A percentile compares a stretch with the other conserved stretches of the same genome.
These are phyloP conservation scores for Exophiala sideris DNA, from an alignment of 2,329 filamentous ascomycete genomes.

Conservation along the genomic window DNA sequence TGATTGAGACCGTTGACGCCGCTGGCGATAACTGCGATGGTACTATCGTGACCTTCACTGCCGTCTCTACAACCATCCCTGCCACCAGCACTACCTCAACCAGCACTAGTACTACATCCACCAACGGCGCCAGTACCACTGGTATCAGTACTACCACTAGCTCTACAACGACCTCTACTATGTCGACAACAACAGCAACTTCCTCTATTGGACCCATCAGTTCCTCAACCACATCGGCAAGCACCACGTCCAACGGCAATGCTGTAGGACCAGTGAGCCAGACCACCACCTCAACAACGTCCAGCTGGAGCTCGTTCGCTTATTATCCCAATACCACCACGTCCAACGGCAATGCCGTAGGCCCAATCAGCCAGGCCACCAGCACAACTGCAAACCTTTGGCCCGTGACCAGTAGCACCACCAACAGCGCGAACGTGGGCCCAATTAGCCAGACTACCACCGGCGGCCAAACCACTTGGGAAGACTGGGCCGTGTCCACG, in stretches of 20 bases:
- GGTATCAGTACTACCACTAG: background rate
- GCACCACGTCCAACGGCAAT: background rate
- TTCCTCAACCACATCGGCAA: background rate
- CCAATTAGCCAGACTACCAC: background rate
- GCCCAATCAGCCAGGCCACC: conserved; percentile 2
- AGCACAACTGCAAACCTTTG: background rate
- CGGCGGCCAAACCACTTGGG: background rate
- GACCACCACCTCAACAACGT: too few relatives aligned
- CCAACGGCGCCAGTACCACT: background rate
- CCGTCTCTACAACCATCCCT: too few relatives aligned
- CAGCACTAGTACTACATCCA: background rate
- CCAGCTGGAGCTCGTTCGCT: too few relatives aligned
- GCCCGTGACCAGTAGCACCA: background rate
- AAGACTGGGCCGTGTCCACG: background rate
- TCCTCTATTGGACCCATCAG: too few relatives aligned
- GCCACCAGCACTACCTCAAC: background rate
- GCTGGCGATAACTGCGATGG: too few relatives aligned
- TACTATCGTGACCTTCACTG: too few relatives aligned
- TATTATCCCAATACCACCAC: background rate
- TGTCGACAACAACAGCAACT: background rate
- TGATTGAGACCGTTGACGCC: too few relatives aligned
- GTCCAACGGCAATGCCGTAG: background rate
- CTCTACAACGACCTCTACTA: background rate
- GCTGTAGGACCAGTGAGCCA: too few relatives aligned
- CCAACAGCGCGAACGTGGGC: background rate